phyloP scores from a whole-genome alignment of 2,329 filamentous ascomycete species.

The Phyllosticta capitalensis region DNA sequence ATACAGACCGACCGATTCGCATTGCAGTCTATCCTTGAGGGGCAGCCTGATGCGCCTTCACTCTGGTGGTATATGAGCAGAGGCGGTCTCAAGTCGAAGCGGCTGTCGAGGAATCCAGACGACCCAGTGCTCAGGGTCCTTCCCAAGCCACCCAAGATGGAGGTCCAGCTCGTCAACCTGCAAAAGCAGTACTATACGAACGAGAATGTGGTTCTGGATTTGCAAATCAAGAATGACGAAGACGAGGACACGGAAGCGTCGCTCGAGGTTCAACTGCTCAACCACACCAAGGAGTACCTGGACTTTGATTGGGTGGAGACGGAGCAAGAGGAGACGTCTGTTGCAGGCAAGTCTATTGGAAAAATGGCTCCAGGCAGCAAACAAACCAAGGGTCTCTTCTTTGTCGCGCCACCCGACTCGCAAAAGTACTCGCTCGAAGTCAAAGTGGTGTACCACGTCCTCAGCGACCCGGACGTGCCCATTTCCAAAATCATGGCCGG shows the following conservation, averaged over 20 bases:
- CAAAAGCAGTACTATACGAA: conserved; percentile 74
- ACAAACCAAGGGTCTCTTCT: conserved; percentile 27
- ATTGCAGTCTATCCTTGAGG: conserved; percentile 54
- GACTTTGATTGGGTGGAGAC: conserved; percentile 39
- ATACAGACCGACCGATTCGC: conserved; percentile 58
- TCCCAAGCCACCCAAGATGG: conserved; percentile 86
- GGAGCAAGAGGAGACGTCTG: conserved; percentile 18
- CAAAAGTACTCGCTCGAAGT: conserved; percentile 60
- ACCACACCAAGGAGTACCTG: conserved; percentile 40
- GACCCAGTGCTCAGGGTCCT: conserved; percentile 57
- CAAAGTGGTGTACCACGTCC: conserved; percentile 66
- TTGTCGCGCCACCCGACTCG: conserved; percentile 34
- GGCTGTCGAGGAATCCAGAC: conserved; percentile 25
- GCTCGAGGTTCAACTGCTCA: conserved; percentile 59
- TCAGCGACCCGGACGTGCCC: conserved; percentile 69
- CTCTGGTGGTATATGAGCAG: conserved; percentile 26
- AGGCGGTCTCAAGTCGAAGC: conserved; percentile 19
- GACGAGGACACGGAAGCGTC: conserved; percentile 65
- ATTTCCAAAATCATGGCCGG: conserved; percentile 64
- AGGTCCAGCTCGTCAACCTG: conserved; percentile 55
- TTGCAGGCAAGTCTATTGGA: conserved; percentile 29
- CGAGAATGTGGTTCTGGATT: conserved; percentile 58
- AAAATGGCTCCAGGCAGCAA: conserved; percentile 22
- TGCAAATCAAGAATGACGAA: conserved; percentile 74
- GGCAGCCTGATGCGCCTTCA: conserved; percentile 19